phyloP scores from a whole-genome alignment of 495 filamentous ascomycete species.

The Aspergillus diversus region DNA sequence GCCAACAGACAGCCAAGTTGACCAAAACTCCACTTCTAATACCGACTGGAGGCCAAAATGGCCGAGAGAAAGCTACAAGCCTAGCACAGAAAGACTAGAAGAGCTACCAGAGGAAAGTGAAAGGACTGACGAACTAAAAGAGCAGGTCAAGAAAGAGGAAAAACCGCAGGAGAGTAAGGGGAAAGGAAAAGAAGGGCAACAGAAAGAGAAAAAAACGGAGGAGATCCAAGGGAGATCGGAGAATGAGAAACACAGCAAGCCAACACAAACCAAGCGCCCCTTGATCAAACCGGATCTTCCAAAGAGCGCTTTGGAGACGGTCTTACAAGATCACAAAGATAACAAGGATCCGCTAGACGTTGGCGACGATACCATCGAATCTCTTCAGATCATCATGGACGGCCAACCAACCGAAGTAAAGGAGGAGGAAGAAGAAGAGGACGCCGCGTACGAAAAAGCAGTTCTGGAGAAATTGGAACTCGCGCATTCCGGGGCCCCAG shows the following conservation, averaged over 20 bases:
- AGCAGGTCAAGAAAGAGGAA: conserved; percentile 5
- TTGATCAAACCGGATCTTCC: conserved; percentile 48
- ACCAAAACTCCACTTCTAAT: not conserved
- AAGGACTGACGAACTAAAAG: not conserved
- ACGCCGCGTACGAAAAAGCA: conserved; percentile 40
- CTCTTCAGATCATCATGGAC: conserved; percentile 59
- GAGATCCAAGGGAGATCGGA: conserved; percentile 1
- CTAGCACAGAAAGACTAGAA: conserved; percentile 6
- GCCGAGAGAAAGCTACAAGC: not conserved
- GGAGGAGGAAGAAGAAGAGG: conserved; percentile 41
- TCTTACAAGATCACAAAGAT: conserved; percentile 56
- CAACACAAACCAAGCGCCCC: conserved; percentile 28
- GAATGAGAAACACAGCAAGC: conserved; percentile 17
- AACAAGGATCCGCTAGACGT: conserved; percentile 48
- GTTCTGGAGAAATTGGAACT: conserved; percentile 40
- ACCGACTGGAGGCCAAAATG: not conserved
- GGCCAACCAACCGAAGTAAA: conserved; percentile 38
- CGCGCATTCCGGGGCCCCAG: conserved; percentile 35
- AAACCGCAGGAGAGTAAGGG: conserved; percentile 16
- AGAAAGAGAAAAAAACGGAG: conserved; percentile 1
- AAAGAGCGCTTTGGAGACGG: conserved; percentile 54
- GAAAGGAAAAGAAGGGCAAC: not conserved
- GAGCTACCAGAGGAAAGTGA: conserved; percentile 2
- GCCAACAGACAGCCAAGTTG: not conserved
- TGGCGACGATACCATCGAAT: conserved; percentile 66